Evolutionary conservation across 495 filamentous ascomycete species (phyloP).

Genomic region (Podospora fimiseda): DNA sequence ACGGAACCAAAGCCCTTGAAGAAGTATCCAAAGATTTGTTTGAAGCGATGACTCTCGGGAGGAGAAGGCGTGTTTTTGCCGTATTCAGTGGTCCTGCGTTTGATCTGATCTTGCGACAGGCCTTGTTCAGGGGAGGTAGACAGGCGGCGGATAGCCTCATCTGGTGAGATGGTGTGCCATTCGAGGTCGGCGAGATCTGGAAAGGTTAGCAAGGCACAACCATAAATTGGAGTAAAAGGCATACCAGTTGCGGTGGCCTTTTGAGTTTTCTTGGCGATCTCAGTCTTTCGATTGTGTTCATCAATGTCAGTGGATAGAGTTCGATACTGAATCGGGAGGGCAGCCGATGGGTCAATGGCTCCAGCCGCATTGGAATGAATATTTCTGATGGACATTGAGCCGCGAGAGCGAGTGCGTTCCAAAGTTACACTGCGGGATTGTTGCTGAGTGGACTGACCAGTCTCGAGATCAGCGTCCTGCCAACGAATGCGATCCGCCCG

Average conservation of each 20-base stretch:
- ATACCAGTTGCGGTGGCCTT: constrained; percentile 39
- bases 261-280: constrained; percentile 35
- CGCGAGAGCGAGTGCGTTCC: constrained; percentile 24
- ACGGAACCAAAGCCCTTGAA: constrained; percentile 65
- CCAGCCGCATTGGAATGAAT: constrained; percentile 24
- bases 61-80: constrained; percentile 52
- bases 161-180: constrained; percentile 36
- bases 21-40: constrained; percentile 58
- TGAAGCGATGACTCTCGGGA: constrained; percentile 49
- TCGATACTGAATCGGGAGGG: constrained; percentile 49
- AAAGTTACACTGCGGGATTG: constrained; percentile 10
- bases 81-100: constrained; percentile 12
- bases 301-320: constrained; percentile 50
- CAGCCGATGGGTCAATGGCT: constrained; percentile 37
- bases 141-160: constrained; percentile 51
- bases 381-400: constrained; percentile 36
- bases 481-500: constrained; percentile 35
- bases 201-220: background rate
- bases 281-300: constrained; percentile 39
- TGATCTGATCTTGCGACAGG: constrained; percentile 17
- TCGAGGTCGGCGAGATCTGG: constrained; percentile 7
- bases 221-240: background rate
- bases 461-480: constrained; percentile 26
- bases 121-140: constrained; percentile 35
- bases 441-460: constrained; percentile 1